These are phyloP conservation scores for Chalciporus sphaerocephalus DNA, from an alignment of 768 basidiomycete genomes.

Conservation along the genomic window DNA sequence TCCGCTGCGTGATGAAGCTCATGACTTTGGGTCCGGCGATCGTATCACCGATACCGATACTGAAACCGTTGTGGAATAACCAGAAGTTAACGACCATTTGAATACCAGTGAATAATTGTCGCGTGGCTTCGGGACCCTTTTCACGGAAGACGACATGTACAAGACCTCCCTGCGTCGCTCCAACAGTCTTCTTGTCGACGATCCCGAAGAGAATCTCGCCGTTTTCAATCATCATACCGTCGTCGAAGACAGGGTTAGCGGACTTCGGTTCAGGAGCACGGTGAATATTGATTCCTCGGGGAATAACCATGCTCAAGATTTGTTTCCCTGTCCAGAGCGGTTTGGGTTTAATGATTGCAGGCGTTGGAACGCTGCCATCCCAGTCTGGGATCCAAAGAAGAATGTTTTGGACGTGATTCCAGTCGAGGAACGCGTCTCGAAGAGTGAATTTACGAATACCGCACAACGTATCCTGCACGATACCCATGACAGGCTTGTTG, in stretches of 20 bases:
- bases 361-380: constrained; percentile 90
- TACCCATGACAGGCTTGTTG: constrained; percentile 99
- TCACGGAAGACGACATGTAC: constrained; percentile 97
- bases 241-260: constrained; percentile 80
- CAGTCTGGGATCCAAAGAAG: constrained; percentile 97
- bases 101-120: constrained; percentile 86
- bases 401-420: constrained; percentile 95
- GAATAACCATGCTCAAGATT: constrained; percentile 86
- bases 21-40: constrained; percentile 90
- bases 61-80: constrained; percentile 98
- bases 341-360: constrained; percentile 94
- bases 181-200: constrained; percentile 99
- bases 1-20: constrained; percentile 78
- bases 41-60: constrained; percentile 98
- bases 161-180: constrained; percentile 89
- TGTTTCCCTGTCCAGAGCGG: constrained; percentile 99
- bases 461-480: constrained; percentile 97
- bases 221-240: constrained; percentile 94
- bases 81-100: constrained; percentile 98
- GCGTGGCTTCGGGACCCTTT: constrained; percentile 89
- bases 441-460: constrained; percentile 97
- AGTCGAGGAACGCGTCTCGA: constrained; percentile 92
- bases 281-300: constrained; percentile 90
- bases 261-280: constrained; percentile 77
- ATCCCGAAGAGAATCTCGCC: constrained; percentile 94